phyloP scores from a whole-genome alignment of 345 rosid genomes.

The Capsella bursapastoris region DNA sequence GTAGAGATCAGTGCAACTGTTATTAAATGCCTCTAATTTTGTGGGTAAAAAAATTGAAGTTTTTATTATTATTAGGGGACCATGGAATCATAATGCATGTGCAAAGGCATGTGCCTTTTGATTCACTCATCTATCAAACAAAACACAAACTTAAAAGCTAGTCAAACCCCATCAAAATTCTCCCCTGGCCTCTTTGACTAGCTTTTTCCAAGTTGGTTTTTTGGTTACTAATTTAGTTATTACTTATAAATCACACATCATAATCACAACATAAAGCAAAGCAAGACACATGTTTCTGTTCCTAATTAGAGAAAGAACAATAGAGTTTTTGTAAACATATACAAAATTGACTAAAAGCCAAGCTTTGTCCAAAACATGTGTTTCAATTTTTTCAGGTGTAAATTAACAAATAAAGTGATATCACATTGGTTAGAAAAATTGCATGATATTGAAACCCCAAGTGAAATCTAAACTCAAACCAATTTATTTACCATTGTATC shows the following conservation, averaged over 20 bases:
- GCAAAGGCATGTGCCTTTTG: conserved; percentile 49
- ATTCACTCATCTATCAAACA: conserved; percentile 40
- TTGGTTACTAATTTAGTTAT: conserved; percentile 19
- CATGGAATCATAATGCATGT: conserved; percentile 49
- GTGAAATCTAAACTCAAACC: neutral
- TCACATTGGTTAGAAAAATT: neutral
- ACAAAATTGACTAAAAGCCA: neutral
- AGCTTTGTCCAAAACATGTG: neutral
- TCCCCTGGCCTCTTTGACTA: conserved; percentile 32
- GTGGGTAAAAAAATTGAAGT: conserved; percentile 24
- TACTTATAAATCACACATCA: conserved; percentile 18
- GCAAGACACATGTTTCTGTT: neutral
- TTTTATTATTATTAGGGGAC: conserved; percentile 16
- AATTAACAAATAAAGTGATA: neutral
- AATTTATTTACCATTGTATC: neutral
- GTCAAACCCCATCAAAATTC: conserved; percentile 36
- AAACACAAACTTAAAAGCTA: conserved; percentile 33
- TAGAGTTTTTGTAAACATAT: neutral
- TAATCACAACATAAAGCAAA: conserved; percentile 25
- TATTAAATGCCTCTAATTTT: conserved; percentile 31
- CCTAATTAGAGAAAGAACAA: neutral
- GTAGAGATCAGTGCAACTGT: conserved; percentile 29
- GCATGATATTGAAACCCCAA: neutral
- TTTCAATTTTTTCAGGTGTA: neutral
- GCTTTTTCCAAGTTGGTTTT: conserved; percentile 25